Evolutionary conservation across 257 asterid species (phyloP).

Genomic region (Nicotiana benthamiana): DNA sequence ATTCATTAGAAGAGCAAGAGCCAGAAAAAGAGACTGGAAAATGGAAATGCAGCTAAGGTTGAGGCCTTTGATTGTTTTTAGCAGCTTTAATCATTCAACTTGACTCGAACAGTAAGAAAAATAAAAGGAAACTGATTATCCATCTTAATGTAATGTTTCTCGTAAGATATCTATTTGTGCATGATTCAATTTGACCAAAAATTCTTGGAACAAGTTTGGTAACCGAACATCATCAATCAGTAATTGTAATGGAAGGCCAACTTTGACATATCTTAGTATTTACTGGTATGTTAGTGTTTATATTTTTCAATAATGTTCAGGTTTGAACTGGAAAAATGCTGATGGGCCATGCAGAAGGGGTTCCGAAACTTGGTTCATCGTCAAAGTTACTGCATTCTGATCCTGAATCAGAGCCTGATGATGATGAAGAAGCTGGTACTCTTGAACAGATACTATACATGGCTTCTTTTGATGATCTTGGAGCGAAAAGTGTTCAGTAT

Average conservation of each 20-base stretch:
- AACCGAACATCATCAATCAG: background rate
- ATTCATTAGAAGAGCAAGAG: background rate
- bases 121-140: background rate
- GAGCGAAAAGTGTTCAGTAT: conserved; percentile 38
- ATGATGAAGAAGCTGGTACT: conserved; percentile 36
- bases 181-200: background rate
- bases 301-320: background rate
- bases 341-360: conserved; percentile 44
- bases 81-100: background rate
- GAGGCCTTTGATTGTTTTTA: background rate
- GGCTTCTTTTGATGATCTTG: conserved; percentile 60
- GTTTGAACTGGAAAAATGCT: conserved; percentile 27
- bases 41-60: background rate
- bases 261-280: background rate
- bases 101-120: background rate
- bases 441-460: conserved; percentile 29
- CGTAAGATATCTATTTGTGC: background rate
- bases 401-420: conserved; percentile 41
- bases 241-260: background rate
- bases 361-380: conserved; percentile 32
- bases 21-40: background rate
- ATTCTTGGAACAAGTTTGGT: background rate
- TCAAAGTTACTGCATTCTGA: conserved; percentile 38
- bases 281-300: background rate
- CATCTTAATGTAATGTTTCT: background rate